A percentile compares a stretch with the other conserved stretches of the same genome.
These are phyloP conservation scores for Geranium brycei DNA, from an alignment of 345 rosid species.

Conservation along the genomic window DNA sequence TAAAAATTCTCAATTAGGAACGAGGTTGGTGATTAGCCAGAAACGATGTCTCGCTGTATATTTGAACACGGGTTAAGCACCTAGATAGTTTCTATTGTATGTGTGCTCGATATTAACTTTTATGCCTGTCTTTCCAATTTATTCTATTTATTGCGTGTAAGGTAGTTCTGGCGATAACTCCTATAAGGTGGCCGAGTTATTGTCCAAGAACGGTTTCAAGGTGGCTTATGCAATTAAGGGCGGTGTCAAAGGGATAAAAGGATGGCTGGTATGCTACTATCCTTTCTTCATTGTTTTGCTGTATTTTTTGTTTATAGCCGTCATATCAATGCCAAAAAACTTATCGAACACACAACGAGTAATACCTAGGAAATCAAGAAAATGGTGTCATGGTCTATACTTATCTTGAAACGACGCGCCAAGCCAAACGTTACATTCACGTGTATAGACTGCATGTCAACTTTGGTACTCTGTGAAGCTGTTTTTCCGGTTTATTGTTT, in stretches of 20 bases:
- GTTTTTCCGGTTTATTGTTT: neutral
- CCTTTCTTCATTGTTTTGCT: slow-evolving; percentile 4
- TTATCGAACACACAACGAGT: no score
- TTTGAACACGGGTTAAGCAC: neutral
- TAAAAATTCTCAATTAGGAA: no score
- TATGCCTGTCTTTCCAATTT: slow-evolving; percentile 4
- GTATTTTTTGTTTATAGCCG: neutral
- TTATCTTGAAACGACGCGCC: no score
- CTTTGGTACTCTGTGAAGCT: neutral
- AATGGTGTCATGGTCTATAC: no score
- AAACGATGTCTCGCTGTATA: neutral
- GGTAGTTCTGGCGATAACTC: slow-evolving; percentile 95
- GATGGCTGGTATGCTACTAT: slow-evolving; percentile 70
- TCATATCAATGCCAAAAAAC: neutral
- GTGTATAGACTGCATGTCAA: no score
- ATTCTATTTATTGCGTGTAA: slow-evolving; percentile 30
- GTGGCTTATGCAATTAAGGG: slow-evolving; percentile 77
- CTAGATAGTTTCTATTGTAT: no score
- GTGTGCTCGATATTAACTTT: neutral
- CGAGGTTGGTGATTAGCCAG: neutral
- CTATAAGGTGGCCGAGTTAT: slow-evolving; percentile 51
- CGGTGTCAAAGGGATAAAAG: slow-evolving; percentile 76
- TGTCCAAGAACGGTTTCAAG: slow-evolving; percentile 65
- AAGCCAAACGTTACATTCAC: no score
- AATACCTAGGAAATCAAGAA: no score